These are phyloP conservation scores for Penicillium subrubescens DNA, from an alignment of 495 filamentous ascomycete genomes.

Conservation along the genomic window DNA sequence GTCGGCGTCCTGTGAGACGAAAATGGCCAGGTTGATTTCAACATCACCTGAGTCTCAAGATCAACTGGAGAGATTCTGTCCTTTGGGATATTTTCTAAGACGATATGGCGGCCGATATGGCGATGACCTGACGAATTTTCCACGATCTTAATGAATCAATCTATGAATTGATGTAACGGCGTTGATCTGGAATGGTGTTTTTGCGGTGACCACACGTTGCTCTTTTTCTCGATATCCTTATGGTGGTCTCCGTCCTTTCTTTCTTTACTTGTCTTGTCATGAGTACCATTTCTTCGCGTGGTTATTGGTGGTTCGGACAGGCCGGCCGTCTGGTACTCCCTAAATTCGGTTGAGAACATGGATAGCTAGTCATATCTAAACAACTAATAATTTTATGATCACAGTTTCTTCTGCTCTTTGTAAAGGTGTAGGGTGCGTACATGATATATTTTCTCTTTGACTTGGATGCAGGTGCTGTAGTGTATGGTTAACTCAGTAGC, in stretches of 20 bases:
- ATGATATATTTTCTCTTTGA: neutral
- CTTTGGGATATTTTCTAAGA: neutral
- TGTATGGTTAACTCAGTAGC: neutral
- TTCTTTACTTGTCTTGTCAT: neutral
- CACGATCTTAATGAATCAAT: neutral
- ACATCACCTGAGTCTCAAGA: neutral
- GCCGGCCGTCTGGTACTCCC: neutral
- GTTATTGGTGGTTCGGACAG: neutral
- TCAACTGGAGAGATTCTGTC: neutral
- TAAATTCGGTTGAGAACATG: neutral
- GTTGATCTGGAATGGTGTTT: neutral
- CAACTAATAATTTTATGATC: neutral
- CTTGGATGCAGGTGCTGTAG: neutral
- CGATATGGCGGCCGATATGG: neutral
- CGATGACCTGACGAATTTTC: neutral
- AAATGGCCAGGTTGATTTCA: neutral
- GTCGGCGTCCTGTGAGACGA: neutral
- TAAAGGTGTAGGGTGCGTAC: neutral
- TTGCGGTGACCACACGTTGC: neutral
- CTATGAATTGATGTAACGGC: neutral
- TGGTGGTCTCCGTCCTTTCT: neutral
- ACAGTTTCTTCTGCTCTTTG: neutral
- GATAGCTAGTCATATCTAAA: neutral
- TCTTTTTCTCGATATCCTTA: neutral
- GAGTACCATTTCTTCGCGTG: neutral